phyloP scores from a whole-genome alignment of 345 rosid species.

The Gossypium anomalum region DNA sequence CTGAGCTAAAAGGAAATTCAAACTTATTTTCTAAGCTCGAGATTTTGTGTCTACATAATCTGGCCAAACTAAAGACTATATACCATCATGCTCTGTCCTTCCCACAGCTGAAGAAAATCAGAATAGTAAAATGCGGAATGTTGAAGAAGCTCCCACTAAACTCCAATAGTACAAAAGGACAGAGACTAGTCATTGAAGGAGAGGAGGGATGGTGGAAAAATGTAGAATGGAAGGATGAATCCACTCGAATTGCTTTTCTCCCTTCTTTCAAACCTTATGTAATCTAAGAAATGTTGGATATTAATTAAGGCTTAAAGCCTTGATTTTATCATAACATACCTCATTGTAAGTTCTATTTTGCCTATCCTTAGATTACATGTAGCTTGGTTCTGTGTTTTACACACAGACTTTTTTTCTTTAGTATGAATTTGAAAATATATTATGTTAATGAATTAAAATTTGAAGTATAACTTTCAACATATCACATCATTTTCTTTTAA shows the following conservation, averaged over 20 bases:
- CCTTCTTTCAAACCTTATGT: neutral
- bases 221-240: neutral
- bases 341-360: neutral
- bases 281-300: neutral
- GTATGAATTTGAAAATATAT: no score
- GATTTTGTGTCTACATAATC: fast-evolving
- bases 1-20: neutral
- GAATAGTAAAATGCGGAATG: neutral
- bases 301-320: neutral
- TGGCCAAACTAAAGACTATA: neutral
- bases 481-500: no score
- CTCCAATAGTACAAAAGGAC: neutral
- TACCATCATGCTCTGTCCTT: neutral
- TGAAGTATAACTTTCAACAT: no score
- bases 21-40: neutral
- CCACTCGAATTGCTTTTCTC: neutral
- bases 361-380: neutral
- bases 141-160: neutral
- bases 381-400: no score
- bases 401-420: no score
- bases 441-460: no score
- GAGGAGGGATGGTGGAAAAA: neutral
- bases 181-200: neutral
- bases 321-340: neutral
- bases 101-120: neutral